phyloP scores from a whole-genome alignment of 2,329 filamentous ascomycete species.

The Calycina herbarum region DNA sequence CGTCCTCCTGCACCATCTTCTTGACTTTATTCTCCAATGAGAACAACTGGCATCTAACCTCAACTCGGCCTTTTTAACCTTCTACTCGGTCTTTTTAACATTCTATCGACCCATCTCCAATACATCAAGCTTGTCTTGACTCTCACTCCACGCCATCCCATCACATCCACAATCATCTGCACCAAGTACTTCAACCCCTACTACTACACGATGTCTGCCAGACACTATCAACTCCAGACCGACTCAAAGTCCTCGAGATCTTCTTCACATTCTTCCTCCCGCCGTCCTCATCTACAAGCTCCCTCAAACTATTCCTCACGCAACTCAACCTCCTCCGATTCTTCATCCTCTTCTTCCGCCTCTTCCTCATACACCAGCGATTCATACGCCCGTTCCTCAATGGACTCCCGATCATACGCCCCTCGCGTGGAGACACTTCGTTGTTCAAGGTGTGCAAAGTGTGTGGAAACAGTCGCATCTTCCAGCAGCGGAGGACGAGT shows the following conservation, averaged over 20 bases:
- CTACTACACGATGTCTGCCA: neutral
- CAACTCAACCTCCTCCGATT: slow-evolving; percentile 27
- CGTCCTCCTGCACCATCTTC: neutral
- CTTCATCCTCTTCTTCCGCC: slow-evolving; percentile 23
- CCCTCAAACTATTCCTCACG: slow-evolving; percentile 17
- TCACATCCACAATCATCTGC: neutral
- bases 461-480: slow-evolving; percentile 57
- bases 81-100: neutral
- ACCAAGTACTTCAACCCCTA: neutral
- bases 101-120: neutral
- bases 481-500: slow-evolving; percentile 21
- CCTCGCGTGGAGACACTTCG: slow-evolving; percentile 56
- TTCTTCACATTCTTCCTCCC: slow-evolving; percentile 13
- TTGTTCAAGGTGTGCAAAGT: slow-evolving; percentile 61
- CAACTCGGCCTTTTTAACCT: neutral
- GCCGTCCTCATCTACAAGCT: slow-evolving; percentile 19
- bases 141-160: neutral
- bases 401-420: slow-evolving; percentile 20
- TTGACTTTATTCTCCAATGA: neutral
- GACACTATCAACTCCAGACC: too few species aligned
- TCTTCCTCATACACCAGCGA: slow-evolving; percentile 22
- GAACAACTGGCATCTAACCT: neutral
- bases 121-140: neutral
- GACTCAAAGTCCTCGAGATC: neutral
- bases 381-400: slow-evolving; percentile 17